These are phyloP conservation scores for Coniochaeta hoffmannii DNA, from an alignment of 2,329 filamentous ascomycete genomes.

Conservation along the genomic window DNA sequence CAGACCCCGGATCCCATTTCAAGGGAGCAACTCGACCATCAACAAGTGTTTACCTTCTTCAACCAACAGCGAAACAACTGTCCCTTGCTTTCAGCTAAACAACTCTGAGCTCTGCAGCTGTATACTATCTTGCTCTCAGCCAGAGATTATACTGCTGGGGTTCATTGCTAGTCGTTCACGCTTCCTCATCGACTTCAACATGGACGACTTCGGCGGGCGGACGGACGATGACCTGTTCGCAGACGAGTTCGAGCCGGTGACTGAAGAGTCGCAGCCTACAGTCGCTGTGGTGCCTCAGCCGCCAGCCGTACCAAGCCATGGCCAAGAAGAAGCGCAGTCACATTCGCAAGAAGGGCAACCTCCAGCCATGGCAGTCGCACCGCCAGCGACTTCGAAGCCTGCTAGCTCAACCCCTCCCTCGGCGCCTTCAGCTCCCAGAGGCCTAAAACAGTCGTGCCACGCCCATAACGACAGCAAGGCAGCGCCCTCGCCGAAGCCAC, in stretches of 20 bases:
- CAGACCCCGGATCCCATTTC: neutral
- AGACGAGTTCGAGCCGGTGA: constrained; percentile 53
- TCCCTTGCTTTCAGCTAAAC: neutral
- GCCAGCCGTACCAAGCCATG: neutral
- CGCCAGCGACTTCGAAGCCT: constrained; percentile 5
- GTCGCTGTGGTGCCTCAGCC: neutral
- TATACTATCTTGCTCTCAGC: neutral
- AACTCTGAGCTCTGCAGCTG: neutral
- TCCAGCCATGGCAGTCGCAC: constrained; percentile 7
- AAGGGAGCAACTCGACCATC: too few relatives aligned
- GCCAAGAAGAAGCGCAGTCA: constrained; percentile 5
- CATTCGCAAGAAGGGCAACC: constrained; percentile 5
- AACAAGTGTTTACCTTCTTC: too few relatives aligned
- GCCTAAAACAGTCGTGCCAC: constrained; percentile 26
- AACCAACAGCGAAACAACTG: neutral
- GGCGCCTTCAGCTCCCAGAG: constrained; percentile 11
- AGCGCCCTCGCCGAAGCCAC: constrained; percentile 16
- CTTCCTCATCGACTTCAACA: constrained; percentile 16
- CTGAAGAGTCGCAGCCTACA: constrained; percentile 10
- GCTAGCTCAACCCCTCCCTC: constrained; percentile 4
- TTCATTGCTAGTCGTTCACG: too few relatives aligned
- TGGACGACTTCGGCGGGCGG: constrained; percentile 54
- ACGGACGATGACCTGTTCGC: constrained; percentile 57
- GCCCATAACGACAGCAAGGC: constrained; percentile 8
- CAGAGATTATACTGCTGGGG: too few relatives aligned